Evolutionary conservation across 768 basidiomycete species (phyloP), one percentile per base, ranked within the genome.

Genomic region (Tylopilus cervinicoccineus): DNA sequence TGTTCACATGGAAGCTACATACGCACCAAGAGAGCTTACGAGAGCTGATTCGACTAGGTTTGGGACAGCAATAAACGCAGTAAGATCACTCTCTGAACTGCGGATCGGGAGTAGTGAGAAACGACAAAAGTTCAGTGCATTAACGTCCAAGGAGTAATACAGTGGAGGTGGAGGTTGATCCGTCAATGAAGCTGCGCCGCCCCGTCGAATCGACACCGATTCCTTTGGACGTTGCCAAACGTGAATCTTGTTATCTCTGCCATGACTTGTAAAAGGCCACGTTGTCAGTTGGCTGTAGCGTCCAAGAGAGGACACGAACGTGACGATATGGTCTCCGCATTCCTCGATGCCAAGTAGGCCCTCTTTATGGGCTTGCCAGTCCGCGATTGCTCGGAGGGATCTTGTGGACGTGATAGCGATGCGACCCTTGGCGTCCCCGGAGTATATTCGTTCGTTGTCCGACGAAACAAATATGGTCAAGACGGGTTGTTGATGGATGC

Each of bases 81-180:
- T 38, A 20, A 14, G 47, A 14, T 48, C 57, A 58, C 51, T 55
- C 1, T 40, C 33, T 48, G 50, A 8, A 48, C 50, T 38, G 43
- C 42, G 32, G 16, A 53, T 54, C 27, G 59, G 65, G 31, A 87
- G 62, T 3, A 97, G 71, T 7, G 89, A 86, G 67, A 96, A 93
- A 2, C 86, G 81, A 67, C 95, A 98, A 64, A 87, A 97, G 61
- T 95, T 96, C 47, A 98, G 75, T 2, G 95, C 84, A 62, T 99
- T 99, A 50, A 94, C 84, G 59, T 93, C 88, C 64, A 98, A 69
- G 0, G 87, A 86, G 57, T 84, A 86, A 11, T 69, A 62, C 4
- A 88, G 64, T 7, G 61, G 50, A 4, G 88, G 87, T 0, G 67
- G 66, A 1, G 76, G 71, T 7, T 78, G 64, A 24, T 72, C 75